Evolutionary conservation across 2,329 filamentous ascomycete species (phyloP), one percentile per base, ranked within the genome.

Genomic region (Polytolypa hystricis): DNA sequence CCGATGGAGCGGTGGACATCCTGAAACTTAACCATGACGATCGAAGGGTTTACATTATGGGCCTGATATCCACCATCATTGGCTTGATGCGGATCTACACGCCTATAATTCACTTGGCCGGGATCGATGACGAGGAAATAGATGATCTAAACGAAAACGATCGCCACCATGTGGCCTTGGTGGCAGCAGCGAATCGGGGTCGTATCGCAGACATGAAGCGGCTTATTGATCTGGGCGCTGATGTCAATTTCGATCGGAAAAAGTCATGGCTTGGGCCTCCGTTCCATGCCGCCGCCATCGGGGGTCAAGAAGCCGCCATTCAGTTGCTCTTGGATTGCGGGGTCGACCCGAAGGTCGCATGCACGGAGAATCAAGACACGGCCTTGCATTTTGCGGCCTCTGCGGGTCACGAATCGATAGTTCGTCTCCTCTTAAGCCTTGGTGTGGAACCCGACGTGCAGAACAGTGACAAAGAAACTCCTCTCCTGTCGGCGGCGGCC

Each of bases 401-500:
- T 2, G 30, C 16, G 9, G 30, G 30, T 11, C 7, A 33, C 8
- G 30, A 33, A 17, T 3, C 4, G 9, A 17, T 48, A 23, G 41
- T 37, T 11, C 35, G 36, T 17, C 19, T 42, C 8, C 37, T 50
- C 6, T 41, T 48, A 7, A 17, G 20, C 9, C 35, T 43, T 8
- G 42, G 47, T 6, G 41, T 43, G 5, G 23, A 42, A 11, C 40
- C 47, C 11, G 42, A 45, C 21, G 40, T 45, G 10, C 37, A 27
- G 21, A 44, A 43, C 26, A 39, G 29, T 9, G 39, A 43, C n/a
- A 23, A 35, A 2, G 31, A 47, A 7, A 46, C 43, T 17, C 42
- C 46, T 3, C 42, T 50, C 11, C 42, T 48, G 21, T 38, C 38
- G 12, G 47, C 44, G n/a, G 44, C 43, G 10, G 48, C 47, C n/a